A percentile compares a stretch with the other conserved stretches of the same genome.
Conservation (phyloP, 345 rosid species). For the Arabis alpina region DNA sequence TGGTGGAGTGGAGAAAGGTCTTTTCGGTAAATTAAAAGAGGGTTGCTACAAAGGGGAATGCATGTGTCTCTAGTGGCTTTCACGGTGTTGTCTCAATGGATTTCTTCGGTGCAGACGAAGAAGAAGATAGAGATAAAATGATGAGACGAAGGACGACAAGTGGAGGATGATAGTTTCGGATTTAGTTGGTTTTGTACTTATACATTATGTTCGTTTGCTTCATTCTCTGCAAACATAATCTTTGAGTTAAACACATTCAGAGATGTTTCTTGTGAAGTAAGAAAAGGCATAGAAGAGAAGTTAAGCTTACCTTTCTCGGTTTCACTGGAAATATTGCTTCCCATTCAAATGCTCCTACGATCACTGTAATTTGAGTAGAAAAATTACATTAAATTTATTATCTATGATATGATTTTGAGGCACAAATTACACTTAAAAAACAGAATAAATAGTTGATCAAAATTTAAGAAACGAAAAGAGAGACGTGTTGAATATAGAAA, state of each 20-base stretch:
- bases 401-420: no score
- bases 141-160: conserved; percentile 14
- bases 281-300: conserved; percentile 15
- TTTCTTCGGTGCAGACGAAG: not conserved
- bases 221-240: conserved; percentile 12
- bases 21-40: conserved; percentile 13
- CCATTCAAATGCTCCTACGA: conserved; percentile 8
- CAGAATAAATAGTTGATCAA: no score
- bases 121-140: conserved; percentile 11
- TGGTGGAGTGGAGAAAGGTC: conserved; percentile 13
- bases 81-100: conserved; percentile 16
- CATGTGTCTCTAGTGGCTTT: conserved; percentile 19
- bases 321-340: conserved; percentile 12
- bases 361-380: not conserved
- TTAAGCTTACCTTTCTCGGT: conserved; percentile 13
- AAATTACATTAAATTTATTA: no score
- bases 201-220: not conserved
- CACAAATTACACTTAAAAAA: no score
- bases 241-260: not conserved
- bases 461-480: no score
- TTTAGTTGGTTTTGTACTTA: conserved; percentile 13
- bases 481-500: no score
- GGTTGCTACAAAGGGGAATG: conserved; percentile 19
- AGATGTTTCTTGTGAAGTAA: conserved; percentile 5
- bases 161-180: conserved; percentile 3